phyloP scores from a whole-genome alignment of 164 flowering plant genomes.

The Chimonanthus salicifolius region DNA sequence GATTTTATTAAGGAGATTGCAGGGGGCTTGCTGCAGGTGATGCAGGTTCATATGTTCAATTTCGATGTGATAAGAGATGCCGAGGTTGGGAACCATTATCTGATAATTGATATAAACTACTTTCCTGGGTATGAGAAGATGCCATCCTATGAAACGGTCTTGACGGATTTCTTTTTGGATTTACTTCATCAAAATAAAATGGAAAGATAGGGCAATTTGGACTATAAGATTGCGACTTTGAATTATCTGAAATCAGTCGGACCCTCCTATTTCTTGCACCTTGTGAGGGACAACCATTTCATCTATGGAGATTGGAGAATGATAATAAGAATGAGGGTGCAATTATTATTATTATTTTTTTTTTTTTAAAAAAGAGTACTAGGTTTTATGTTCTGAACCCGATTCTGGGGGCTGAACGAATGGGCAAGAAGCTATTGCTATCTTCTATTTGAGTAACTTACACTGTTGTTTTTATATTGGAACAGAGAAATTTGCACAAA shows the following conservation, averaged over 20 bases:
- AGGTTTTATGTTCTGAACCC: no score
- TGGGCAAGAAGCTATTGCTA: neutral
- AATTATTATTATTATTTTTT: no score
- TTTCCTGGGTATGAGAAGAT: constrained; percentile 86
- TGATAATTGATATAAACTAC: constrained; percentile 78
- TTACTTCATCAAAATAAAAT: constrained; percentile 21
- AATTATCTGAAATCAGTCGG: neutral
- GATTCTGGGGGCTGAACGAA: neutral
- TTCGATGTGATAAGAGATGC: constrained; percentile 79
- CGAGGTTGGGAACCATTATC: constrained; percentile 49
- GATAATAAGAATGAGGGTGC: no score
- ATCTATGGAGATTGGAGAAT: no score
- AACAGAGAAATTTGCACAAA: constrained; percentile 2
- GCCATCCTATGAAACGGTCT: constrained; percentile 63
- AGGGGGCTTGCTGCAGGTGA: constrained; percentile 37
- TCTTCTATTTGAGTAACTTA: neutral
- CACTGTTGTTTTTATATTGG: neutral
- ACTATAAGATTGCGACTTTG: neutral
- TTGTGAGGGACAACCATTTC: neutral
- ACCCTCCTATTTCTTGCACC: no score
- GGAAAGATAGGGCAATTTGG: neutral
- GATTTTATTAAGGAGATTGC: constrained; percentile 51
- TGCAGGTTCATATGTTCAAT: constrained; percentile 60
- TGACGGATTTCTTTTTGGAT: constrained; percentile 67
- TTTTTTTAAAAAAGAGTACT: no score